Conservation (phyloP, 495 filamentous ascomycete genomes). For the Annulohypoxylon maeteangense region DNA sequence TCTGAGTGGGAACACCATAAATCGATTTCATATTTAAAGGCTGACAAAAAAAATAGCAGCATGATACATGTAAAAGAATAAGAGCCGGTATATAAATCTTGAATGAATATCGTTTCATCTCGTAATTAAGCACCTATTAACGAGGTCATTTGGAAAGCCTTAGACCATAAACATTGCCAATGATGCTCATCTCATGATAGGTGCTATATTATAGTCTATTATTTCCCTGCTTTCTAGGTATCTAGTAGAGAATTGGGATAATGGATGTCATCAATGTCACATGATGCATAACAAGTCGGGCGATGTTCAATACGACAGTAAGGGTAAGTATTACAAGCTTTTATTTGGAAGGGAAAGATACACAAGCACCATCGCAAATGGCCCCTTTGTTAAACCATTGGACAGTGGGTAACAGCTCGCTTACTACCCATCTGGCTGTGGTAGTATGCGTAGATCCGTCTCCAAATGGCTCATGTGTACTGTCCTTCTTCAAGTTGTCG, state of each 20-base stretch:
- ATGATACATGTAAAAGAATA: no score
- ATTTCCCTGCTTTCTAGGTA: not conserved
- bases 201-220: not conserved
- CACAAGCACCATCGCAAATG: constrained; percentile 62
- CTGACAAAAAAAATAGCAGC: no score
- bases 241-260: not conserved
- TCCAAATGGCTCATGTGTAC: constrained; percentile 58
- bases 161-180: not conserved
- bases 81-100: no score
- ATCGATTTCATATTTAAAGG: no score
- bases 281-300: not conserved
- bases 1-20: no score
- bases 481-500: constrained; percentile 44
- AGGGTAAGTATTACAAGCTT: not conserved
- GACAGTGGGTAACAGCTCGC: constrained; percentile 61
- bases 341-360: constrained; percentile 30
- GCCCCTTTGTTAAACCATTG: constrained; percentile 64
- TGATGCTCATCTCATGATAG: not conserved
- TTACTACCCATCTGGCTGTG: constrained; percentile 80
- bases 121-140: no score
- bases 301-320: not conserved
- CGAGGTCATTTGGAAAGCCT: no score
- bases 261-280: constrained; percentile 1
- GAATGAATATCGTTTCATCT: no score
- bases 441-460: constrained; percentile 73